Base-by-base conservation (phyloP, 371 early-diverging fungal genomes). In the Coemansia sp. region DNA sequence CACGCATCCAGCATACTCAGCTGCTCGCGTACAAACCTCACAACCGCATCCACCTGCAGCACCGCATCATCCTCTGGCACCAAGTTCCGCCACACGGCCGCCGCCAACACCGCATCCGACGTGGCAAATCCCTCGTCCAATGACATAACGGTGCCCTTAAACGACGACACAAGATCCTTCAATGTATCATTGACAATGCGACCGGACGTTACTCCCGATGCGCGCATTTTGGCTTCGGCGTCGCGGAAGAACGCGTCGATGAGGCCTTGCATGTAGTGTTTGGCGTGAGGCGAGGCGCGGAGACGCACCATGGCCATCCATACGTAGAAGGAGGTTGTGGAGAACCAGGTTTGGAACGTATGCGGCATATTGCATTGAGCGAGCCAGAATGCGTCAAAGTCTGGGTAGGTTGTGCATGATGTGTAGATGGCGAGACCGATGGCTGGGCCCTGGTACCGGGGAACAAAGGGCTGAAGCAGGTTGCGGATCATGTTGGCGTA, bases 261-360 rank as follows among this genome's bases (percentile, higher is more conserved):
- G 39, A 97, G 65, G 67, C 92, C 92, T 70, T 96, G 95, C 58
- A 87, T 92, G 78, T 89, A 87, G 32, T 90, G 84, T 62, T 89
- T 90, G 48, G 89, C 89, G 55, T 89, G 81, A 4, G 83, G 78
- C 58, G 90, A 89, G 6, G 86, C 86, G 60, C 93, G 86, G 21
- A 91, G 79, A 46, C 95, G 89, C 11, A 91, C 93, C 89, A 90
- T 91, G 67, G 89, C 75, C 87, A 97, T 88, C 98, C 98, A 98
- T 0, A 96, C 87, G 70, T 97, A 96, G 53, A 98, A 78, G 44
- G 92, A 89, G 0, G 93, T 92, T 13, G 95, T 84, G 17, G 88
- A 83, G 67, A 95, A 97, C 98, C 98, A 98, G 4, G 96, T 90
- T 79, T 96, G 94, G 72, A 96, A 95, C 71, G 90, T 93, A 69